Evolutionary conservation across 805 yeast species (phyloP), one percentile per base, ranked within the genome.

Genomic region (Peterozyma xylosa): DNA sequence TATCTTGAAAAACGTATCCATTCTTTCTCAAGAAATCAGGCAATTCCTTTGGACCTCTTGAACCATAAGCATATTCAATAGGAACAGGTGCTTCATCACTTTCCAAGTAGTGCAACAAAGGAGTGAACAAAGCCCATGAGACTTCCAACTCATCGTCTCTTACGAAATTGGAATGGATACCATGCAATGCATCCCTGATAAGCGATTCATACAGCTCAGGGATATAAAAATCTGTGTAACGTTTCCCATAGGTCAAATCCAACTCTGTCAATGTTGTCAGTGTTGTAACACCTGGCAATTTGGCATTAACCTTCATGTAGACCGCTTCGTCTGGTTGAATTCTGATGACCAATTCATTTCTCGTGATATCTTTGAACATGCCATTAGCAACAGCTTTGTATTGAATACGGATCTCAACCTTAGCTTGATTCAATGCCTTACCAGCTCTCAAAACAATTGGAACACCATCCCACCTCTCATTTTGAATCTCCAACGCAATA

Each of bases 401-500:
- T 71, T 93, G 98, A 49, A 93, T 70, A 64, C 98, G 78, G 50
- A 93, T 83, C 70, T 93, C 99, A 41, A 93, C 99, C 73, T 89
- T 89, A 47, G 91, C 85, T 58, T 83, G 90, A 63, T 91, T 88
- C 48, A 93, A 71, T n/a, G 98, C 96, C 69, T 93, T 93, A 58
- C 99, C 99, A 13, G 98, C 99, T 68, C 96, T 79, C 72, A 93
- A 72, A 42, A 93, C 82, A 59, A 93, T 79, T 44, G 99, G 99
- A 38, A 93, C 98, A 57, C 98, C 98, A 50, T 86, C 93, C 99
- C 99, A 93, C 60, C 97, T 80, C 67, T 93, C 98, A 64, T 90
- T 93, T 57, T 80, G 73, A 63, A 93, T 86, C 51, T 80, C 70
- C 49, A 91, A 59, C 17, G 82, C 76, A 46, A 93, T 59, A 2